phyloP scores from a whole-genome alignment of 176 grass and related monocot genomes.

The Oryza glumipatula region DNA sequence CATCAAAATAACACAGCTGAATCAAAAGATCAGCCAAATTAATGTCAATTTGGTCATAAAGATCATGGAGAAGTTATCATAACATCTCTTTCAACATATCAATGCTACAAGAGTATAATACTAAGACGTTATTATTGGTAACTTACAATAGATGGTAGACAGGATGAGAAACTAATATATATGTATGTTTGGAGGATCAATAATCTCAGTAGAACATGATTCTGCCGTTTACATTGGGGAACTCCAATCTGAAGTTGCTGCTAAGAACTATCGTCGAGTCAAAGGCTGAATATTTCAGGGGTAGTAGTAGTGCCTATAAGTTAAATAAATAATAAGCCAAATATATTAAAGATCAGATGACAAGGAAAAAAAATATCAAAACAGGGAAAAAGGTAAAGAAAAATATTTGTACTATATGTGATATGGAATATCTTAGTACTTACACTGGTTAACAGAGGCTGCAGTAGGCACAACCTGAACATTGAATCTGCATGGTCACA shows the following conservation, averaged over 20 bases:
- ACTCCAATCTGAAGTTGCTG: conserved; percentile 6
- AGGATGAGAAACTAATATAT: conserved; percentile 13
- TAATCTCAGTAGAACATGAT: not conserved
- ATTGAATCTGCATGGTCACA: conserved; percentile 5
- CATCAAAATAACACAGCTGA: not conserved
- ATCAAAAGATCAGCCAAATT: conserved; percentile 8
- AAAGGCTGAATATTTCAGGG: conserved; percentile 26
- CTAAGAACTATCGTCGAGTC: conserved; percentile 4
- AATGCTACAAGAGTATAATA: not conserved
- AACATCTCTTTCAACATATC: not conserved
- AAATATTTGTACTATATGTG: not conserved
- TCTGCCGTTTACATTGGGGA: not conserved
- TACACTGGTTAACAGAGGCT: conserved; percentile 37
- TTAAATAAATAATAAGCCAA: conserved; percentile 16
- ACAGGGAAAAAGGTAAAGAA: not conserved
- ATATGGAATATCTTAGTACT: conserved; percentile 28
- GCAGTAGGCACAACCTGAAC: conserved; percentile 4
- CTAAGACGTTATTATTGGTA: not conserved
- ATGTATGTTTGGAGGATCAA: conserved; percentile 4
- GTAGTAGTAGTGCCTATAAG: conserved; percentile 14
- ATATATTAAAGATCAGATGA: not conserved
- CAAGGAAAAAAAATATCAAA: not conserved
- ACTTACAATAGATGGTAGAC: not conserved
- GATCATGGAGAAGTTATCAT: conserved; percentile 10
- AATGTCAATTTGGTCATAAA: conserved; percentile 8